These are phyloP conservation scores for Celoporthe dispersa DNA, from an alignment of 2,329 filamentous ascomycete genomes.

Conservation along the genomic window DNA sequence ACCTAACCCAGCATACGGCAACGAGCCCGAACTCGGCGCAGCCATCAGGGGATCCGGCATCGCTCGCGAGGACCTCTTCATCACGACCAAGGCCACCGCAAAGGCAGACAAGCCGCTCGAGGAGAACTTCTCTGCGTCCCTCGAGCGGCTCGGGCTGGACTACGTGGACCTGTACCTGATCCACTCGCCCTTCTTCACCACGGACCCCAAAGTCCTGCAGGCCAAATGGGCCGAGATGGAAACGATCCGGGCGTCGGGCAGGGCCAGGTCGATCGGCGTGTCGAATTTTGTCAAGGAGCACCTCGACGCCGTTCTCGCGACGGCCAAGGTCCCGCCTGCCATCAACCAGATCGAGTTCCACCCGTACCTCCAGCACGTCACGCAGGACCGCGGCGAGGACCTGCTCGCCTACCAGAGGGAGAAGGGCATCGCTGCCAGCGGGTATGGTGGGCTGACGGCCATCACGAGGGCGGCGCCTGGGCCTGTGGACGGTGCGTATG, in stretches of 20 bases:
- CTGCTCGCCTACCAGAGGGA: conserved; percentile 53
- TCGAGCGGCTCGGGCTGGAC: conserved; percentile 65
- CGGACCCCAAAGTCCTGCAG: conserved; percentile 52
- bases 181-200: conserved; percentile 21
- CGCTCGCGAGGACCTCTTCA: conserved; percentile 25
- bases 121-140: conserved; percentile 58
- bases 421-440: conserved; percentile 54
- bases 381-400: conserved; percentile 34
- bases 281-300: conserved; percentile 67
- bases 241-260: conserved; percentile 65
- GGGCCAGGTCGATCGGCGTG: conserved; percentile 70
- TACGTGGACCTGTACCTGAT: conserved; percentile 64
- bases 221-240: conserved; percentile 58
- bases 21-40: conserved; percentile 26
- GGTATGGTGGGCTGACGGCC: conserved; percentile 57
- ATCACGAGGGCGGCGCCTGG: conserved; percentile 53
- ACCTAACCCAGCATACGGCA: conserved; percentile 19
- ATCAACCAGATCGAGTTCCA: conserved; percentile 79
- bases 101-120: conserved; percentile 38
- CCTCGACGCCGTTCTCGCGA: conserved; percentile 55
- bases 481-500: conserved; percentile 57
- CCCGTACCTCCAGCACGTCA: conserved; percentile 58
- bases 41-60: conserved; percentile 22
- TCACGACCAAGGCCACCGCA: conserved; percentile 26
- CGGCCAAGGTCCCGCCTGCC: conserved; percentile 62